These are phyloP conservation scores for Filosporella fistucella DNA, from an alignment of 495 filamentous ascomycete genomes.

Conservation along the genomic window DNA sequence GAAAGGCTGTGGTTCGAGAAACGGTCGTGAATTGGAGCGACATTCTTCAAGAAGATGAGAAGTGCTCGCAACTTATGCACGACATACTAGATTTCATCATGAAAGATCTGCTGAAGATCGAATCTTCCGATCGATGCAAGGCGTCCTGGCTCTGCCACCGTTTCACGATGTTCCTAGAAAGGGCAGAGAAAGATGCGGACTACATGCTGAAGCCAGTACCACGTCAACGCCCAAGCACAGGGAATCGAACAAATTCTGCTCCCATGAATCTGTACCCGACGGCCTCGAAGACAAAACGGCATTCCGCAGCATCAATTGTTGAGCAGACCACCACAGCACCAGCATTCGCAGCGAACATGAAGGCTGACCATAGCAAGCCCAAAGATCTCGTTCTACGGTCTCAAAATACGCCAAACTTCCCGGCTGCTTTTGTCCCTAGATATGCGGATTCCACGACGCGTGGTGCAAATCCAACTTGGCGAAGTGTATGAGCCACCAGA, in stretches of 20 bases:
- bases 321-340: not conserved
- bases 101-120: constrained; percentile 11
- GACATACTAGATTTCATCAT: constrained; percentile 18
- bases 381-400: not conserved
- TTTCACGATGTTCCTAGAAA: not conserved
- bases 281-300: not conserved
- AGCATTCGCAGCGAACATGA: not conserved
- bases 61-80: constrained; percentile 14
- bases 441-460: too few relatives aligned
- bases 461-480: too few relatives aligned
- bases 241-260: not conserved
- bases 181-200: constrained; percentile 7
- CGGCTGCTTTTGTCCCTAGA: too few relatives aligned
- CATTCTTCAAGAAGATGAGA: constrained; percentile 8
- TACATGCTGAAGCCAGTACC: constrained; percentile 13
- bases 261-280: too few relatives aligned
- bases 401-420: not conserved
- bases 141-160: not conserved
- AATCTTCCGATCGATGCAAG: constrained; percentile 3
- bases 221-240: not conserved
- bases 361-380: not conserved
- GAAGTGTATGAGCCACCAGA: too few relatives aligned
- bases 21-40: constrained; percentile 5
- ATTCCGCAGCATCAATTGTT: not conserved
- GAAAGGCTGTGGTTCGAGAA: constrained; percentile 9